These are phyloP conservation scores for Rostrohypoxylon terebratum DNA, from an alignment of 495 filamentous ascomycete genomes.

Conservation along the genomic window DNA sequence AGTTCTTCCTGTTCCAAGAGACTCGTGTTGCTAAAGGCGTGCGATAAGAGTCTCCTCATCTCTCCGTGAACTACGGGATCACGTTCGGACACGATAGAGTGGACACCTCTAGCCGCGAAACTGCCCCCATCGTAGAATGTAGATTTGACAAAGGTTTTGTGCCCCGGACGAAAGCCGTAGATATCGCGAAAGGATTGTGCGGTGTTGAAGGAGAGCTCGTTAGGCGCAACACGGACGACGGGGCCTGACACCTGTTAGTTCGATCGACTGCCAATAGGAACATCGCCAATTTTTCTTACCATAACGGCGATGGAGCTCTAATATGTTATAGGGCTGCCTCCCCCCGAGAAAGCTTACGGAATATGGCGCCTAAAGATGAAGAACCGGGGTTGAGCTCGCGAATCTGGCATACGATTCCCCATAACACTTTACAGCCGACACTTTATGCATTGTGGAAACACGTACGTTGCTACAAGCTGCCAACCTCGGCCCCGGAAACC, in stretches of 20 bases:
- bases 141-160: neutral
- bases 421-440: neutral
- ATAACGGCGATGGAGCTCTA: neutral
- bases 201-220: neutral
- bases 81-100: neutral
- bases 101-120: neutral
- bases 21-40: neutral
- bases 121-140: neutral
- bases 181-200: neutral
- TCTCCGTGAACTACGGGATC: neutral
- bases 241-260: neutral
- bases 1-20: neutral
- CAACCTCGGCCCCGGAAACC: neutral
- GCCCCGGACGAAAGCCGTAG: neutral
- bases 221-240: constrained; percentile 2
- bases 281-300: neutral
- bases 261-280: neutral
- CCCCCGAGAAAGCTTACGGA: neutral
- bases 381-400: neutral
- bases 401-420: neutral
- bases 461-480: constrained; percentile 8
- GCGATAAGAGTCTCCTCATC: neutral
- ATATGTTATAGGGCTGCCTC: neutral
- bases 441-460: neutral
- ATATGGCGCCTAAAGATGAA: neutral